phyloP scores from a whole-genome alignment of 495 filamentous ascomycete species.

The Parathielavia appendiculata region DNA sequence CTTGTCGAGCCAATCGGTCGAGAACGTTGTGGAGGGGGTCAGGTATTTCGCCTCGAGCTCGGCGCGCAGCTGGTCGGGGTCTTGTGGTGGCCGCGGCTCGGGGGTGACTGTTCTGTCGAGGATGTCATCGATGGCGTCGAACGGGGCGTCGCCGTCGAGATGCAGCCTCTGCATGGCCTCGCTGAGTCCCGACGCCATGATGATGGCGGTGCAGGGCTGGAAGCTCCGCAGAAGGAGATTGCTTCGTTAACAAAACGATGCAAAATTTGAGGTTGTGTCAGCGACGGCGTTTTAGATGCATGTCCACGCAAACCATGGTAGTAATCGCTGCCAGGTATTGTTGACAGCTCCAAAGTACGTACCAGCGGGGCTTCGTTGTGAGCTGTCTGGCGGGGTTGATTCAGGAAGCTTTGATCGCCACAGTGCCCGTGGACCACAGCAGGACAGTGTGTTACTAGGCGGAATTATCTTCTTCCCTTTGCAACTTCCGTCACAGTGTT shows the following conservation, averaged over 20 bases:
- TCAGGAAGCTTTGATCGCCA: no score
- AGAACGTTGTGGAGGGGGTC: constrained; percentile 70
- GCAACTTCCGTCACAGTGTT: no score
- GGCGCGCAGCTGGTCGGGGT: constrained; percentile 54
- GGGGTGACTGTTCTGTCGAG: constrained; percentile 51
- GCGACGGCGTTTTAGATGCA: not conserved
- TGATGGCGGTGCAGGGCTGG: constrained; percentile 17
- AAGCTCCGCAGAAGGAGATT: not conserved
- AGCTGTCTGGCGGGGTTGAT: not conserved
- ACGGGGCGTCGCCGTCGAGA: constrained; percentile 26
- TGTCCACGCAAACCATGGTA: not conserved
- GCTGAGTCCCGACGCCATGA: constrained; percentile 38
- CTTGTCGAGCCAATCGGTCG: constrained; percentile 74
- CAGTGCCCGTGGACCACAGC: no score
- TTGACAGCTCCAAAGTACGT: not conserved
- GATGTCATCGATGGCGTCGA: constrained; percentile 52
- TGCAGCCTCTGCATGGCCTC: constrained; percentile 40
- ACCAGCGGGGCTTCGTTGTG: not conserved
- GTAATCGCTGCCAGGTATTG: no score
- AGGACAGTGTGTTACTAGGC: no score
- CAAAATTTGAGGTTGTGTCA: not conserved
- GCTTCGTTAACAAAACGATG: no score
- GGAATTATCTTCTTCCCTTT: not conserved
- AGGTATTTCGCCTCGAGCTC: constrained; percentile 75
- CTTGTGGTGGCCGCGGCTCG: constrained; percentile 50